These are phyloP conservation scores for Anacardium occidentale DNA, from an alignment of 345 rosid species.

Conservation along the genomic window DNA sequence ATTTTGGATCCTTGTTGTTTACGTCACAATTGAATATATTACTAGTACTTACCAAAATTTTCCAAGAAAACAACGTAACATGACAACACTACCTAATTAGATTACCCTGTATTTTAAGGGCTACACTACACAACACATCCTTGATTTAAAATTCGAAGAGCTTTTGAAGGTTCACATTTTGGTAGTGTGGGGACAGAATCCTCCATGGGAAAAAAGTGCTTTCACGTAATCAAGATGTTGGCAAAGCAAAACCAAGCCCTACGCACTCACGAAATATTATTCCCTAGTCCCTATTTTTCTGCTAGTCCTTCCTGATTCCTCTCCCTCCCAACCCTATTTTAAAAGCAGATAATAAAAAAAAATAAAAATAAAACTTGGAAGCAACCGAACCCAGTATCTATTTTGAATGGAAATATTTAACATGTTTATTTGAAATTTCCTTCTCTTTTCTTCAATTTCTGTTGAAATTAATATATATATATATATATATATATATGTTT, in stretches of 20 bases:
- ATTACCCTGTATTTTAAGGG: not conserved
- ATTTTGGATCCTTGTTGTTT: not conserved
- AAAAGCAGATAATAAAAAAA: not conserved
- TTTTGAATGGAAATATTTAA: too few relatives aligned
- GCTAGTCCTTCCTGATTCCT: not conserved
- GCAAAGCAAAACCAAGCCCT: constrained; percentile 11
- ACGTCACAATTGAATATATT: not conserved
- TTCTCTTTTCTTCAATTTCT: not conserved
- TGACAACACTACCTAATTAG: not conserved
- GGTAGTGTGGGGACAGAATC: constrained; percentile 4
- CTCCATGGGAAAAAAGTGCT: not conserved
- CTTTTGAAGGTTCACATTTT: not conserved
- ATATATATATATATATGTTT: too few relatives aligned
- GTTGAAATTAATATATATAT: too few relatives aligned
- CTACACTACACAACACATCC: too few relatives aligned
- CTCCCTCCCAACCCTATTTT: not conserved
- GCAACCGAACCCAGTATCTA: too few relatives aligned
- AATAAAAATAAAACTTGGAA: too few relatives aligned
- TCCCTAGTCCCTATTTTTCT: not conserved
- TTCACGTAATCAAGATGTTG: not conserved
- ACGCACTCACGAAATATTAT: not conserved
- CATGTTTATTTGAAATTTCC: not conserved
- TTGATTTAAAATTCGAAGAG: not conserved
- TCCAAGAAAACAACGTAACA: not conserved
- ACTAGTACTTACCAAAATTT: too few relatives aligned